phyloP scores from a whole-genome alignment of 805 yeast genomes.

The Wickerhamiella allomyrinae region DNA sequence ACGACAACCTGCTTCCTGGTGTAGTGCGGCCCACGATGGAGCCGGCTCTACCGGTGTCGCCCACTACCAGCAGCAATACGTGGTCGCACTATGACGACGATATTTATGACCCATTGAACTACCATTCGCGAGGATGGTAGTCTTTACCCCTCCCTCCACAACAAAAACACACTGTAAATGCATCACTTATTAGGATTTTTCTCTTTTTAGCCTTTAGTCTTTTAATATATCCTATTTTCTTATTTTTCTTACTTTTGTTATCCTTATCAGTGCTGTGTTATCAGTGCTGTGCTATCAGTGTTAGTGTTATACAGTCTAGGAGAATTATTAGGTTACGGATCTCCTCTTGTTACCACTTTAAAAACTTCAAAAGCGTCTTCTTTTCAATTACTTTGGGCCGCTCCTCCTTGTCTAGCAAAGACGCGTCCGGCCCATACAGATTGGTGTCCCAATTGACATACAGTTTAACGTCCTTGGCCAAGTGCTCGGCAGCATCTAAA shows the following conservation, averaged over 20 bases:
- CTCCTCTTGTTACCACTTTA: background rate
- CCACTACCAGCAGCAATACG: background rate
- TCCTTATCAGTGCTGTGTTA: too few species aligned
- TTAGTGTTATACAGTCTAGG: too few species aligned
- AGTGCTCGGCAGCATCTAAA: conserved; percentile 9
- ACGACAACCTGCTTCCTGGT: conserved; percentile 9
- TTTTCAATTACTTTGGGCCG: background rate
- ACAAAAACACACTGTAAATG: too few species aligned
- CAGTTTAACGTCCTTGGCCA: background rate
- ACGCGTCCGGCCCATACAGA: conserved; percentile 1
- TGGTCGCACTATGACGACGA: conserved; percentile 14
- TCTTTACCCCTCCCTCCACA: too few species aligned
- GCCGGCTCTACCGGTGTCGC: conserved; percentile 1
- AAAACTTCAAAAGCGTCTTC: background rate
- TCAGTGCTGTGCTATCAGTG: too few species aligned
- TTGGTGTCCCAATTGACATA: conserved; percentile 1
- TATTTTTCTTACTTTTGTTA: too few species aligned
- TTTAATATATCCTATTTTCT: too few species aligned
- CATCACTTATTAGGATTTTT: too few species aligned
- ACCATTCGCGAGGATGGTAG: conserved; percentile 20
- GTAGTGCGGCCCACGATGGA: conserved; percentile 13
- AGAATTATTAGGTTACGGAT: too few species aligned
- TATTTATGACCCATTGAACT: conserved; percentile 16
- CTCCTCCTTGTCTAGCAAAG: background rate
- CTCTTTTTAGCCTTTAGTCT: too few species aligned